Base-by-base conservation (phyloP, 2,329 filamentous ascomycete species). In the Neophaeococcomyces aloes region DNA sequence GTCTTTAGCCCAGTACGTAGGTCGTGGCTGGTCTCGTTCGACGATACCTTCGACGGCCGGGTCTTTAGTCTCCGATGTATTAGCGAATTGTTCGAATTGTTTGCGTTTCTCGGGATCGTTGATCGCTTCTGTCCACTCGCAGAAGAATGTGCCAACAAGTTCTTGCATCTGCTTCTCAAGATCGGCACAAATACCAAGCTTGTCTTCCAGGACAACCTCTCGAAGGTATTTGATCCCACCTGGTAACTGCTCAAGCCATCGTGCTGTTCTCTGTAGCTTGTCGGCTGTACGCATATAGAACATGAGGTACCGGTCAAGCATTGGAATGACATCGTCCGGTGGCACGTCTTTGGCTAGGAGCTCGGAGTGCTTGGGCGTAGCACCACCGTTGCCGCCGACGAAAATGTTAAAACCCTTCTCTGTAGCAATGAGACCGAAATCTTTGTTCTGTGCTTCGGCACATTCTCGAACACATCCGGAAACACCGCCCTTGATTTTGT, bases 361-460 rank as follows among this genome's bases (percentile, higher is more conserved):
- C 55, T 93, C 85, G 1, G 81, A 78, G 59, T 94, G 87, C 29
- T 76, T 72, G 3, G 87, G 87, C 53, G 85, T 89, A 13, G 86
- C 86, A 47, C 88, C 87, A 41, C 87, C 87, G 59, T 94, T 94
- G 37, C 87, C 87, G 27, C 75, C 87, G 1, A 94, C 85, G 55
- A 87, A 94, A 61, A 94, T 80, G 64, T 94, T 94, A 75, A 85
- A 94, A 23, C 87, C 87, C 56, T 91, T 94, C 49, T 94, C 86
- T 0, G 86, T 93, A 11, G 87, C 86, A 46, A 94, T 94, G 38
- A 94, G 76, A 17, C 87, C 87, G 54, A 94, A 94, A 58, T 94
- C 87, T 64, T 94, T 94, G 63, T 81, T 89, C 58, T 93, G 87
- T 1, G 87, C 87, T 63, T 94, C 87, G 1, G 87, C 87, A 53